These are phyloP conservation scores for Pseudogymnoascus sp. DNA, from an alignment of 2,329 filamentous ascomycete genomes.

Conservation along the genomic window DNA sequence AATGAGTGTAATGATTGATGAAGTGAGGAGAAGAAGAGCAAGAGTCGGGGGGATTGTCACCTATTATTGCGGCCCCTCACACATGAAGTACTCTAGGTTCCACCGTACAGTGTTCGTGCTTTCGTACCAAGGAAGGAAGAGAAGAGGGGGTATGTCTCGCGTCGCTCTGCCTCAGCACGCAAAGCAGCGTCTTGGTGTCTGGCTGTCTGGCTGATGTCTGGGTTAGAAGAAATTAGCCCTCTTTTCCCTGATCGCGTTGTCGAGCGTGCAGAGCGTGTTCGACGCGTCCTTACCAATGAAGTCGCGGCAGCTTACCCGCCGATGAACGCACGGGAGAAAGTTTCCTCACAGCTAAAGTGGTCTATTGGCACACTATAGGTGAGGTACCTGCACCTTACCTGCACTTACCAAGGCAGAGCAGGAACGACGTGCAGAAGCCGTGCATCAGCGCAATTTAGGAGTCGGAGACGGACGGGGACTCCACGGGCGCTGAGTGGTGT, in stretches of 20 bases:
- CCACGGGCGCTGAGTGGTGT: neutral
- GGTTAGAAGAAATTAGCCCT: neutral
- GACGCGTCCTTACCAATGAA: constrained; percentile 1
- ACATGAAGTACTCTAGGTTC: neutral
- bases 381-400: neutral
- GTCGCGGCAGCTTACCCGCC: neutral
- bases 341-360: neutral
- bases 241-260: neutral
- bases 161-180: neutral
- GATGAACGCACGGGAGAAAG: neutral
- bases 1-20: neutral
- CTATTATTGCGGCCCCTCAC: constrained; percentile 5
- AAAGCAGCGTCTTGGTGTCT: neutral
- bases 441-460: constrained; percentile 1
- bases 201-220: neutral
- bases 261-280: neutral
- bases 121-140: neutral
- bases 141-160: neutral
- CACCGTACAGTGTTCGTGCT: neutral
- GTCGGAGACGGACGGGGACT: neutral
- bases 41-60: neutral
- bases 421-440: neutral
- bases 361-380: neutral
- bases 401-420: neutral
- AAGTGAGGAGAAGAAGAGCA: neutral